phyloP scores from a whole-genome alignment of 768 basidiomycete genomes.

The Pholiota conissans region DNA sequence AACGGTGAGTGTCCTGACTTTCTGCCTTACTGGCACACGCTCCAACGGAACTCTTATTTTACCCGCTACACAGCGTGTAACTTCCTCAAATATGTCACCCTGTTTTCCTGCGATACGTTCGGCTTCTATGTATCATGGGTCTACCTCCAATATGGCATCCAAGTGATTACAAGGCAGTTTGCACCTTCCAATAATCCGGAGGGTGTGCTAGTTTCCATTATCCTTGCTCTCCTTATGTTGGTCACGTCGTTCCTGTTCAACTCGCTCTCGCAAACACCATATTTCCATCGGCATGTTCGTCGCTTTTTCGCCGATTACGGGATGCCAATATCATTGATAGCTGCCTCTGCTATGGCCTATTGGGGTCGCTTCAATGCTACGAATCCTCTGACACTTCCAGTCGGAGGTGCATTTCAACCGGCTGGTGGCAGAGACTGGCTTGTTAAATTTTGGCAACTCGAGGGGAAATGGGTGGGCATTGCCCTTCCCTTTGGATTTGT shows the following conservation, averaged over 20 bases:
- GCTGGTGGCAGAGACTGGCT: slow-evolving; percentile 79
- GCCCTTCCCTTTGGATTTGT: slow-evolving; percentile 88
- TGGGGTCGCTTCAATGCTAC: slow-evolving; percentile 76
- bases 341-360: slow-evolving; percentile 75
- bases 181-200: slow-evolving; percentile 29
- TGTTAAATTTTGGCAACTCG: slow-evolving; percentile 85
- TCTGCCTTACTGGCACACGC: neutral
- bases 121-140: slow-evolving; percentile 93
- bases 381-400: slow-evolving; percentile 66
- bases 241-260: slow-evolving; percentile 75
- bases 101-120: slow-evolving; percentile 91
- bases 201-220: slow-evolving; percentile 62
- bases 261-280: slow-evolving; percentile 55
- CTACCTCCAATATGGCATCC: slow-evolving; percentile 87
- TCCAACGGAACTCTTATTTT: neutral
- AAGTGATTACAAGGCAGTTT: slow-evolving; percentile 79
- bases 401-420: slow-evolving; percentile 66
- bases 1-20: slow-evolving; percentile 54
- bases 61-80: slow-evolving; percentile 67
- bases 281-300: slow-evolving; percentile 74
- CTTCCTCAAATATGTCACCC: slow-evolving; percentile 82
- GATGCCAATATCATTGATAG: slow-evolving; percentile 85
- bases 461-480: slow-evolving; percentile 86
- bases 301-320: slow-evolving; percentile 85
- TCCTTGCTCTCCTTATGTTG: slow-evolving; percentile 79